phyloP scores from a whole-genome alignment of 495 filamentous ascomycete species.

The Aspergillus bertholletiae region DNA sequence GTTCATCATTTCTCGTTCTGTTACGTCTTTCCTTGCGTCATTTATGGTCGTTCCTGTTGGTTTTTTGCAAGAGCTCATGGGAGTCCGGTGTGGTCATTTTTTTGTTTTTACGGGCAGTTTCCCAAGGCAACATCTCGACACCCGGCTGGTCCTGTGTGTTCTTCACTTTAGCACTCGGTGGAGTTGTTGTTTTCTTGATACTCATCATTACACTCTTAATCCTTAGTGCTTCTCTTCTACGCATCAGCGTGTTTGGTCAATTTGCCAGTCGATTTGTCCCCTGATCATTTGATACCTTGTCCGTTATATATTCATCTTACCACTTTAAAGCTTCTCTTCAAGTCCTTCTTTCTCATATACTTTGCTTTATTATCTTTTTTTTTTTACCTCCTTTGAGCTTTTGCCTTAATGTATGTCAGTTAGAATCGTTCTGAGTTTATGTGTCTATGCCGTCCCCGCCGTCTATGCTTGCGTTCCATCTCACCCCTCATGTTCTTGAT shows the following conservation, averaged over 20 bases:
- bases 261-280: constrained; percentile 20
- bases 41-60: constrained; percentile 16
- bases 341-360: constrained; percentile 16
- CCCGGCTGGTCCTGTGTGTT: constrained; percentile 53
- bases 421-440: constrained; percentile 22
- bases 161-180: constrained; percentile 41
- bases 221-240: constrained; percentile 23
- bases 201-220: constrained; percentile 21
- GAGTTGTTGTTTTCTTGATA: constrained; percentile 32
- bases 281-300: constrained; percentile 28
- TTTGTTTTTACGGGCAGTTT: constrained; percentile 38
- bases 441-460: constrained; percentile 24
- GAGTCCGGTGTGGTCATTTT: constrained; percentile 46
- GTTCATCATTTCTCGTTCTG: constrained; percentile 23
- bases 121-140: constrained; percentile 38
- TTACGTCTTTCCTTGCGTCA: constrained; percentile 15
- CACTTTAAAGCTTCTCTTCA: constrained; percentile 9
- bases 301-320: constrained; percentile 16
- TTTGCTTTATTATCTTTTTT: constrained; percentile 13
- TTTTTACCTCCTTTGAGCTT: constrained; percentile 7
- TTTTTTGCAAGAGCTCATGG: constrained; percentile 39
- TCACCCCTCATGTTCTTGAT: constrained; percentile 6
- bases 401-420: constrained; percentile 17
- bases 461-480: background rate
- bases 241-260: constrained; percentile 26